phyloP scores from a whole-genome alignment of 495 filamentous ascomycete genomes.

The Eremomyces bilateralis region DNA sequence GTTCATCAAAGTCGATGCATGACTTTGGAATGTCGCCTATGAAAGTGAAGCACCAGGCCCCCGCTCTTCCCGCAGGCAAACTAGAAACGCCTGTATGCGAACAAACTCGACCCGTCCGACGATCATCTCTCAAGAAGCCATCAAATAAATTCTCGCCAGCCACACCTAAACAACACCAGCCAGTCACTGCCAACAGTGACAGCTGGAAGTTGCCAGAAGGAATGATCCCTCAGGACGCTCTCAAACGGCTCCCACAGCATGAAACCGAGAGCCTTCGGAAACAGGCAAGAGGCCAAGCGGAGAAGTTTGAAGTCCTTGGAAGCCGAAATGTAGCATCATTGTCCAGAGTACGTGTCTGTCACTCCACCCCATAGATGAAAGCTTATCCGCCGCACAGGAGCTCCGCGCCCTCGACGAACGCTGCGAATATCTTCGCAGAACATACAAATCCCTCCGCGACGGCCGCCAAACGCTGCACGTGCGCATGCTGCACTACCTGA shows the following conservation, averaged over 20 bases:
- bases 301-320: constrained; percentile 43
- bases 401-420: constrained; percentile 46
- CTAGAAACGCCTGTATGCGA: too few species aligned
- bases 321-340: constrained; percentile 43
- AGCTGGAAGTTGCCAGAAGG: constrained; percentile 30
- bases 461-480: constrained; percentile 46
- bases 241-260: constrained; percentile 21
- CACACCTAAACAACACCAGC: too few species aligned
- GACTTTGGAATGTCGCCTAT: too few species aligned
- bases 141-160: too few species aligned
- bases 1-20: too few species aligned
- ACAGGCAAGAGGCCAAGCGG: constrained; percentile 41
- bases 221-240: constrained; percentile 29
- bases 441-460: constrained; percentile 41
- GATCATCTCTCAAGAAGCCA: too few species aligned
- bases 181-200: constrained; percentile 7
- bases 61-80: too few species aligned
- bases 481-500: constrained; percentile 45
- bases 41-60: too few species aligned
- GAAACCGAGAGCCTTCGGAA: constrained; percentile 34
- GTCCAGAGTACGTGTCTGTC: constrained; percentile 27
- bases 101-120: too few species aligned
- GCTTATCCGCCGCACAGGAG: constrained; percentile 23
- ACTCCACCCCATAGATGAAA: not conserved
- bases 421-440: constrained; percentile 48